Evolutionary conservation across 805 yeast species (phyloP), one percentile per base, ranked within the genome.

Genomic region (Brettanomyces bruxellensis): DNA sequence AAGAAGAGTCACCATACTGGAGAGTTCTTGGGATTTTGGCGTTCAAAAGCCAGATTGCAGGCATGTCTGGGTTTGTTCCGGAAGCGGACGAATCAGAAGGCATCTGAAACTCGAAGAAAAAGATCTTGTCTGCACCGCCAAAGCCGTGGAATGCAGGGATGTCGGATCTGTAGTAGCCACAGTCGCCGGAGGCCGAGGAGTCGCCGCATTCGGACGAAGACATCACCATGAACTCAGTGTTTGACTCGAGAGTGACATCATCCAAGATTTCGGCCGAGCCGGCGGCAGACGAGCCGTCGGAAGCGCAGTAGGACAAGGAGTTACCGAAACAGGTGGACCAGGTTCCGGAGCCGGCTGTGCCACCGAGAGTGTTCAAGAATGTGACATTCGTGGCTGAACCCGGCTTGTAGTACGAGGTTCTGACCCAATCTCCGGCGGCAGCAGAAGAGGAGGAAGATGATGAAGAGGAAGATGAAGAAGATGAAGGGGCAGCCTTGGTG

Each of bases 91-190:
- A 54, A 41, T 74, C 63, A 50, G 75, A 70, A 53, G 99, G 99
- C 99, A 93, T 93, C 64, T 75, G 71, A 70, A 93, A 93, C 73
- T 91, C 97, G 64, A 93, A 87, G 44, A 88, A 83, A 66, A 93
- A 90, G 63, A 91, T 79, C 78, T 91, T 91, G 62, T 72, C 60
- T 47, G 73, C 64, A 59, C 99, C 99, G 42, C 78, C 83, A 66
- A 91, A 93, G 38, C 98, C 99, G 61, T 89, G 95, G 73, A 84
- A 84, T 48, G 98, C 97, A 56, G 96, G 96, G 53, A 82, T 86
- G 46, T 82, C 87, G 4, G 69, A 67, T 72, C 96, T 81, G 78
- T 80, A 86, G 76, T 74, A 86, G 52, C 96, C 96, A 76, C 98
- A 91, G 52, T 67, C 76, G 47, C 68, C 70, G 56, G 60, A 64